Percentiles rank a stretch among this genome's conserved stretches.
phyloP scores from a whole-genome alignment of 257 asterid genomes.

The Penstemon eatonii region DNA sequence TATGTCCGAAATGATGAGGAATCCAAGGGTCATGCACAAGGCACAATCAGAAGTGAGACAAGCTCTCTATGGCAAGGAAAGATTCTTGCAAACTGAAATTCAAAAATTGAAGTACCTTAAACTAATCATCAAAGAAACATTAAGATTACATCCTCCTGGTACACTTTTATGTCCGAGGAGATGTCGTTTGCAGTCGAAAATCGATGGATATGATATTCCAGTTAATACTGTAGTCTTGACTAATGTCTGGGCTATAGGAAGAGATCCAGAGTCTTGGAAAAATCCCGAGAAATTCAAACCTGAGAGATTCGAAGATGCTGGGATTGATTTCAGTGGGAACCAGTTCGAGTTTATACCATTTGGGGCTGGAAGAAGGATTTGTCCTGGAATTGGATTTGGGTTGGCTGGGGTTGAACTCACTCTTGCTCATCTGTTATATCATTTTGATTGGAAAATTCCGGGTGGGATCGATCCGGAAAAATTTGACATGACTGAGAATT shows the following conservation, averaged over 20 bases:
- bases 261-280: slow-evolving; percentile 26
- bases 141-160: slow-evolving; percentile 32
- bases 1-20: slow-evolving; percentile 42
- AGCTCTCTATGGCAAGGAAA: slow-evolving; percentile 19
- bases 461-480: slow-evolving; percentile 27
- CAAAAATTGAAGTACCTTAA: slow-evolving; percentile 29
- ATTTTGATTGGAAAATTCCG: slow-evolving; percentile 40
- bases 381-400: slow-evolving; percentile 34
- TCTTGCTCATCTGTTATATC: slow-evolving; percentile 34
- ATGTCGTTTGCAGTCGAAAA: slow-evolving; percentile 23
- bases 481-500: slow-evolving; percentile 36
- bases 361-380: slow-evolving; percentile 40
- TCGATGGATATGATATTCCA: slow-evolving; percentile 35
- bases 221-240: slow-evolving; percentile 25
- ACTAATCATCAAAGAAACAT: slow-evolving; percentile 32
- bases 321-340: slow-evolving; percentile 28
- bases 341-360: slow-evolving; percentile 38
- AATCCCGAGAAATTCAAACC: slow-evolving; percentile 27
- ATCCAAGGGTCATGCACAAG: slow-evolving; percentile 33
- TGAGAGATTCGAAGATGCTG: slow-evolving; percentile 26
- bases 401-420: slow-evolving; percentile 29
- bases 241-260: slow-evolving; percentile 37
- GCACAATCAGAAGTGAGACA: slow-evolving; percentile 42
- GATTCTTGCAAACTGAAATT: slow-evolving; percentile 28
- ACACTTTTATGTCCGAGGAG: slow-evolving; percentile 33